These are phyloP conservation scores for Solanum habrochaites DNA, from an alignment of 257 asterid genomes.

Conservation along the genomic window DNA sequence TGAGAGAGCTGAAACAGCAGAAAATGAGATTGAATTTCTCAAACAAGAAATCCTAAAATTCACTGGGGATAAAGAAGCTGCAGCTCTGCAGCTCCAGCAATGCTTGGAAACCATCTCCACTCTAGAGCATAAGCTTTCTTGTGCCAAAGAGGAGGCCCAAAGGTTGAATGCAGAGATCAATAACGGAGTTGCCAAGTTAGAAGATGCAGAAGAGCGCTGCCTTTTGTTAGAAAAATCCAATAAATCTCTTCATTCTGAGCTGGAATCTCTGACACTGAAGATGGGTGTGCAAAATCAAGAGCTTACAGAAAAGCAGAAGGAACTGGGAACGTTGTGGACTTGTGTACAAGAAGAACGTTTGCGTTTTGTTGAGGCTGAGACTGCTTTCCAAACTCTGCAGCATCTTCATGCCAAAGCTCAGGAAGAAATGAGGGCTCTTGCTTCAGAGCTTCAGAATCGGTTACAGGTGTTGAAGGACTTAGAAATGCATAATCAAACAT, in stretches of 20 bases:
- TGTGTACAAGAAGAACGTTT: constrained; percentile 81
- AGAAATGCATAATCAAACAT: constrained; percentile 46
- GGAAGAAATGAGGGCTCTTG: constrained; percentile 68
- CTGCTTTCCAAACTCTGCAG: constrained; percentile 90
- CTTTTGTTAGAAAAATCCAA: constrained; percentile 58
- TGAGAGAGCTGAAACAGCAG: constrained; percentile 74
- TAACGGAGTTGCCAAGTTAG: constrained; percentile 47
- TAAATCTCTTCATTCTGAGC: constrained; percentile 64
- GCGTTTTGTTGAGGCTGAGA: constrained; percentile 92
- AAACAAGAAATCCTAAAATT: constrained; percentile 43
- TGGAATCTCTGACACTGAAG: constrained; percentile 68
- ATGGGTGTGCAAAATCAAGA: constrained; percentile 70
- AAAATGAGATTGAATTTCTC: constrained; percentile 59
- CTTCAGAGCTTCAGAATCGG: constrained; percentile 64
- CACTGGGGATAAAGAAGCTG: constrained; percentile 61
- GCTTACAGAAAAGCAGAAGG: constrained; percentile 85
- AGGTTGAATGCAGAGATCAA: constrained; percentile 57
- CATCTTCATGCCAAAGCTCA: constrained; percentile 83
- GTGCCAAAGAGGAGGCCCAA: constrained; percentile 53
- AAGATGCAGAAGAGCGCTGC: constrained; percentile 70
- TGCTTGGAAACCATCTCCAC: constrained; percentile 52
- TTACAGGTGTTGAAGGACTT: constrained; percentile 39
- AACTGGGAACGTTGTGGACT: constrained; percentile 73
- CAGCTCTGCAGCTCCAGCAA: constrained; percentile 47
- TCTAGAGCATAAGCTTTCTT: constrained; percentile 45